phyloP scores from a whole-genome alignment of 129 eudicot genomes.

The Glebionis coronaria region DNA sequence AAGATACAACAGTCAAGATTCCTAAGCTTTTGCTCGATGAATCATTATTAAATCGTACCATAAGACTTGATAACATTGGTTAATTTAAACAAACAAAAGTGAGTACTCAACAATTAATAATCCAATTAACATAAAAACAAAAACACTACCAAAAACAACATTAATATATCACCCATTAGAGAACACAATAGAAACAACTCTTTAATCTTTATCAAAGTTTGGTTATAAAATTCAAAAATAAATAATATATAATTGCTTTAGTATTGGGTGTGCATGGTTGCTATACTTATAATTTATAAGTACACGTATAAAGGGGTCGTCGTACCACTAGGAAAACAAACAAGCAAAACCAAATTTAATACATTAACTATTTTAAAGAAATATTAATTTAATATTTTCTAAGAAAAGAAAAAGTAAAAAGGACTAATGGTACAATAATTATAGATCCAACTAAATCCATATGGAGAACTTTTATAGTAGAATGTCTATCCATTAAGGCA shows the following conservation, averaged over 20 bases:
- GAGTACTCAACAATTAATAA: background rate
- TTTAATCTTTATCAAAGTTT: constrained; percentile 8
- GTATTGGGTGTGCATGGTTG: constrained; percentile 7
- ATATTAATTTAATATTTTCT: background rate
- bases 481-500: constrained; percentile 3
- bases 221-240: background rate
- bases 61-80: constrained; percentile 2
- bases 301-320: constrained; percentile 1
- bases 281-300: background rate
- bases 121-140: background rate
- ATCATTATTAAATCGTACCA: background rate
- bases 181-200: constrained; percentile 12
- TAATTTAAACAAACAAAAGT: background rate
- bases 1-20: background rate
- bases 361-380: background rate
- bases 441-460: background rate
- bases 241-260: background rate
- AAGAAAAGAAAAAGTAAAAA: constrained; percentile 16
- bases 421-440: background rate
- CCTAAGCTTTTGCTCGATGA: background rate
- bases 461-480: background rate
- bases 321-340: constrained; percentile 18
- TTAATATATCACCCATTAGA: constrained; percentile 17
- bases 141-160: background rate
- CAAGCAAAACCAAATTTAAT: constrained; percentile 4